Evolutionary conservation across 768 basidiomycete species (phyloP).

Genomic region (Leucocoprinus birnbaumii): DNA sequence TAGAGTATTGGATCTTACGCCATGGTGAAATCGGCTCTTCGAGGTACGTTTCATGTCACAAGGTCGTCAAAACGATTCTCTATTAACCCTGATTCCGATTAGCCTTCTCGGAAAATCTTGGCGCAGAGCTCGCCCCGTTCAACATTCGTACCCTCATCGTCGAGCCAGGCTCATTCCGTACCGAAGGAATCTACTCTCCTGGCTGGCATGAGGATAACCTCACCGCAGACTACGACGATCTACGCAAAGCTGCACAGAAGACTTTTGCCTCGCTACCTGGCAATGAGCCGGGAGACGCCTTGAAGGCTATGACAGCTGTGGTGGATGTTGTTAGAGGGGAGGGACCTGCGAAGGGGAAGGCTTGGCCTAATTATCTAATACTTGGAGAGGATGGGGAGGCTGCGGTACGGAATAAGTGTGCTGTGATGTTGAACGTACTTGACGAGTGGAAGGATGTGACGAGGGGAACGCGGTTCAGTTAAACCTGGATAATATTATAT

Average conservation of each 20-base stretch:
- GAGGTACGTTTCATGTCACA: conserved; percentile 29
- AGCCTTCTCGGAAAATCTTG: conserved; percentile 56
- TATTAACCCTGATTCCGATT: neutral
- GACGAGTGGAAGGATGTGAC: conserved; percentile 56
- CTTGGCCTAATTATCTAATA: conserved; percentile 26
- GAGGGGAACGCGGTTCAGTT: conserved; percentile 36
- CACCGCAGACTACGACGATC: conserved; percentile 46
- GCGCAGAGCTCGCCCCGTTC: conserved; percentile 51
- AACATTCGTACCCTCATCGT: conserved; percentile 56
- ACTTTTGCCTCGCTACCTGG: conserved; percentile 36
- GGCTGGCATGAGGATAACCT: conserved; percentile 32
- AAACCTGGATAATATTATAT: neutral
- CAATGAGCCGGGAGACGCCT: conserved; percentile 53
- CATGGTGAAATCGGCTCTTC: conserved; percentile 60
- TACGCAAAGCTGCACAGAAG: conserved; percentile 29
- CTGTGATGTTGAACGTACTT: conserved; percentile 39
- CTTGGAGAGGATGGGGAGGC: conserved; percentile 45
- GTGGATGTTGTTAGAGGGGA: conserved; percentile 51
- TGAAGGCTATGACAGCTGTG: conserved; percentile 52
- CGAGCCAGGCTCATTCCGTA: conserved; percentile 59
- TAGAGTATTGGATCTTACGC: conserved; percentile 32
- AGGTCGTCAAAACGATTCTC: neutral
- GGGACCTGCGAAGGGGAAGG: conserved; percentile 26
- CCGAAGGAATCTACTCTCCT: conserved; percentile 49
- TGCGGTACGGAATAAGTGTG: conserved; percentile 48